Percentiles rank a stretch among this genome's conserved stretches.
Conservation (phyloP, 352 stramenopile genomes). For the Phytophthora idaei region DNA sequence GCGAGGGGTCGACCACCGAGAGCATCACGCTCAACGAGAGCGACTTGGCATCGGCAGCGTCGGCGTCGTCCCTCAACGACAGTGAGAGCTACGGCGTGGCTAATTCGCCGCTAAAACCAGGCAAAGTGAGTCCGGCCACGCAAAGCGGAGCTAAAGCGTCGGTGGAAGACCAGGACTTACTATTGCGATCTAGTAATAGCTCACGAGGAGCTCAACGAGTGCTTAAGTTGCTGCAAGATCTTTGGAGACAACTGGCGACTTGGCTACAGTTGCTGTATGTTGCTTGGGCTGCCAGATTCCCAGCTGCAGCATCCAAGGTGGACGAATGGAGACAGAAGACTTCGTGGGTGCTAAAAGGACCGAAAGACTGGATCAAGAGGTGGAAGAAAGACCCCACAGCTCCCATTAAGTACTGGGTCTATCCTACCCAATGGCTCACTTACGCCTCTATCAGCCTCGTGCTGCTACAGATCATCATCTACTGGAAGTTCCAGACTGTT, state of each 20-base stretch:
- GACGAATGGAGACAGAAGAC: slow-evolving; percentile 24
- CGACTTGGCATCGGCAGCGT: slow-evolving; percentile 31
- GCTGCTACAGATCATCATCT: slow-evolving; percentile 51
- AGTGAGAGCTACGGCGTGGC: slow-evolving; percentile 19
- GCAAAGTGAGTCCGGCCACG: slow-evolving; percentile 22
- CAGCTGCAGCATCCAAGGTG: slow-evolving; percentile 22
- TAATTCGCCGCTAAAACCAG: slow-evolving; percentile 27
- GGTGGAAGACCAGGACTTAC: slow-evolving; percentile 4
- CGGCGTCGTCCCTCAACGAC: slow-evolving; percentile 3
- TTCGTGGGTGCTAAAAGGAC: slow-evolving; percentile 11
- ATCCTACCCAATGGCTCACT: slow-evolving; percentile 71
- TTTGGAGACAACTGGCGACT: slow-evolving; percentile 9
- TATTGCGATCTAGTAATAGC: slow-evolving; percentile 11
- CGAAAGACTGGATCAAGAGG: slow-evolving; percentile 24
- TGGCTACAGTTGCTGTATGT: slow-evolving; percentile 35
- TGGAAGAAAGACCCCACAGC: slow-evolving; percentile 27
- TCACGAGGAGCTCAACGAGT: neutral
- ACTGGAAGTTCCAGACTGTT: slow-evolving; percentile 53
- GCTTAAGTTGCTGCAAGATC: slow-evolving; percentile 23
- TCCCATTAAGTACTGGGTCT: slow-evolving; percentile 67
- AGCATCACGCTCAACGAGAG: slow-evolving; percentile 37
- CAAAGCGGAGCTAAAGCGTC: slow-evolving; percentile 24
- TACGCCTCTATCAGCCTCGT: slow-evolving; percentile 59
- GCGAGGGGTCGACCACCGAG: slow-evolving; percentile 39
- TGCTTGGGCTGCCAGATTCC: slow-evolving; percentile 30